Evolutionary conservation across 495 filamentous ascomycete genomes (phyloP).

Genomic region (Lasiosphaeria hispida): DNA sequence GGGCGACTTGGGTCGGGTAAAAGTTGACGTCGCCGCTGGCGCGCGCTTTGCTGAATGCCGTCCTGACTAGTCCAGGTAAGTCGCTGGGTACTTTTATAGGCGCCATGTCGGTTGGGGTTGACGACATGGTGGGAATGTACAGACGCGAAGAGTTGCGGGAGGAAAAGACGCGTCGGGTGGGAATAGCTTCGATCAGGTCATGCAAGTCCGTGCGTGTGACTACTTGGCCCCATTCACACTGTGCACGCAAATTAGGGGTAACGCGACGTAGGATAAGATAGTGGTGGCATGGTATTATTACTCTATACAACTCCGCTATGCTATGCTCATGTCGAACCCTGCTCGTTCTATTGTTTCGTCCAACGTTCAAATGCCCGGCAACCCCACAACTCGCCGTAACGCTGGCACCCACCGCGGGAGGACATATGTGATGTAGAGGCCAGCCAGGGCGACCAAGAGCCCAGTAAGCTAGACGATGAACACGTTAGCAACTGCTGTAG

Average conservation of each 20-base stretch:
- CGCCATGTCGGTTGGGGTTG: slow-evolving; percentile 17
- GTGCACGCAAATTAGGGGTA: background rate
- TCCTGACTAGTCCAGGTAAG: slow-evolving; percentile 54
- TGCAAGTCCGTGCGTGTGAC: slow-evolving; percentile 24
- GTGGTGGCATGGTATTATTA: slow-evolving; percentile 3
- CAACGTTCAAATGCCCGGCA: slow-evolving; percentile 62
- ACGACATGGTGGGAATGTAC: slow-evolving; percentile 10
- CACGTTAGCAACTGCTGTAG: background rate
- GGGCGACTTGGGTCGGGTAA: slow-evolving; percentile 57
- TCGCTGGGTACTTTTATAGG: slow-evolving; percentile 28
- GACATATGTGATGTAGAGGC: slow-evolving; percentile 72
- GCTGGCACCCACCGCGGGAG: slow-evolving; percentile 65
- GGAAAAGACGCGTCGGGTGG: slow-evolving; percentile 2
- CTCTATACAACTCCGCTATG: slow-evolving; percentile 8
- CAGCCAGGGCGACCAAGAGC: slow-evolving; percentile 62
- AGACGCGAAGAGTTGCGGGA: background rate
- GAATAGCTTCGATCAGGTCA: slow-evolving; percentile 40
- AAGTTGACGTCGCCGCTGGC: slow-evolving; percentile 55
- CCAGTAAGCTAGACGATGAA: slow-evolving; percentile 61
- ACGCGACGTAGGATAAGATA: background rate
- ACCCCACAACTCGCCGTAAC: slow-evolving; percentile 64
- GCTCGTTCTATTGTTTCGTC: background rate
- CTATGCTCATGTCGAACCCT: background rate
- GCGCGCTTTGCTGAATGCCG: slow-evolving; percentile 53
- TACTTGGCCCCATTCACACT: background rate